Conservation (phyloP, 257 asterid species). For the Vinca minor region DNA sequence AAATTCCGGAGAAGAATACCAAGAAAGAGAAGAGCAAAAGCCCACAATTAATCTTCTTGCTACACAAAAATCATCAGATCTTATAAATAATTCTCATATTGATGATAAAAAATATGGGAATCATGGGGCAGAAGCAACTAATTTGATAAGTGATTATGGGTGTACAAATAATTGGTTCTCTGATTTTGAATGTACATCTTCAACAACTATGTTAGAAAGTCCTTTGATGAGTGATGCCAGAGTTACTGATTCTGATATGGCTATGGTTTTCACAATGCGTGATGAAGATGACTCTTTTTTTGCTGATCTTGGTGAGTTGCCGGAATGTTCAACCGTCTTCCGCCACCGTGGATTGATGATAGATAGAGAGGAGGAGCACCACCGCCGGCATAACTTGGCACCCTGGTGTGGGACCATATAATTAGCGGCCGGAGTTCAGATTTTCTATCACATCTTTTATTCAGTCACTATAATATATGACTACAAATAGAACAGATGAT, state of each 20-base stretch:
- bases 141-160: slow-evolving; percentile 42
- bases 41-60: slow-evolving; percentile 15
- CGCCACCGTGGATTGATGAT: slow-evolving; percentile 55
- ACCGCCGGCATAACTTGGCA: slow-evolving; percentile 40
- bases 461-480: too few species aligned
- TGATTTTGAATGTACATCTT: slow-evolving; percentile 65
- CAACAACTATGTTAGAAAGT: slow-evolving; percentile 52
- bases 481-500: too few species aligned
- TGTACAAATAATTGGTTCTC: slow-evolving; percentile 36
- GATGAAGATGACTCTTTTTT: slow-evolving; percentile 78
- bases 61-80: slow-evolving; percentile 9
- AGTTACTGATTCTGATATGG: slow-evolving; percentile 34
- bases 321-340: slow-evolving; percentile 84
- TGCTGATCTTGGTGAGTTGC: slow-evolving; percentile 84
- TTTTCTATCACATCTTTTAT: too few species aligned
- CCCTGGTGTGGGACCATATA: slow-evolving; percentile 44
- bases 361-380: slow-evolving; percentile 45
- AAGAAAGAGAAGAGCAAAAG: slow-evolving; percentile 22
- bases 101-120: slow-evolving; percentile 36
- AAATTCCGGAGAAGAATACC: slow-evolving; percentile 24
- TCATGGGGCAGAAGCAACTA: too few species aligned
- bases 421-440: too few species aligned
- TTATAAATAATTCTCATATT: too few species aligned
- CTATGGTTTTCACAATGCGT: slow-evolving; percentile 52
- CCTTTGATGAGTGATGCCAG: slow-evolving; percentile 29